A percentile compares a stretch with the other conserved stretches of the same genome.
Conservation (phyloP, 129 eudicot species). For the Tagetes patula region DNA sequence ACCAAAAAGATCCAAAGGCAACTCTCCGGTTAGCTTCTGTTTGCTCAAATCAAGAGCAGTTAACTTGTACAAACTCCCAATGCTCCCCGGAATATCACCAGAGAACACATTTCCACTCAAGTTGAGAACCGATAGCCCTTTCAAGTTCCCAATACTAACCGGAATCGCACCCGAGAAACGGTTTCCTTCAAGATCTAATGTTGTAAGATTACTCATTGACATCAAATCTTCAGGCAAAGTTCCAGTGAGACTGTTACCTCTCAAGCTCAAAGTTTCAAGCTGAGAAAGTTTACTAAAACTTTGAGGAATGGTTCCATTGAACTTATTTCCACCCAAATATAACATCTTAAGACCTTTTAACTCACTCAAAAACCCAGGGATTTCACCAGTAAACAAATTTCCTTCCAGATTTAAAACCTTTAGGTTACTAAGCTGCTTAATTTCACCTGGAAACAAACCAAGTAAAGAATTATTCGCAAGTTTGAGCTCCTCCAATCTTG, state of each 20-base stretch:
- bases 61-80: conserved; percentile 61
- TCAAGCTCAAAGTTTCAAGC: conserved; percentile 53
- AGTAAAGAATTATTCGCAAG: conserved; percentile 62
- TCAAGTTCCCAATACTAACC: conserved; percentile 51
- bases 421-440: conserved; percentile 39
- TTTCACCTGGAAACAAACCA: conserved; percentile 62
- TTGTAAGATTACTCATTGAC: conserved; percentile 52
- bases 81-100: conserved; percentile 62
- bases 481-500: conserved; percentile 54
- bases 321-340: conserved; percentile 62
- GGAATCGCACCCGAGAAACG: conserved; percentile 62
- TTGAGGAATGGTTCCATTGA: conserved; percentile 57
- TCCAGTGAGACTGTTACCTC: conserved; percentile 63
- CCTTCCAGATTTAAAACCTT: conserved; percentile 68
- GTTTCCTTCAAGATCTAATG: conserved; percentile 57
- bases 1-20: conserved; percentile 73
- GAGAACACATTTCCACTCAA: conserved; percentile 61
- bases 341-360: conserved; percentile 45
- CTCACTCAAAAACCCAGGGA: conserved; percentile 57
- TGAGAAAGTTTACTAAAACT: conserved; percentile 44
- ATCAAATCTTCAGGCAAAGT: conserved; percentile 52
- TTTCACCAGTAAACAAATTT: conserved; percentile 52
- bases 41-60: conserved; percentile 71
- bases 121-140: conserved; percentile 50
- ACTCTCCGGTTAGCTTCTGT: conserved; percentile 66